Evolutionary conservation across 2,329 filamentous ascomycete species (phyloP), one percentile per base, ranked within the genome.

Genomic region (Penicillium sp.): DNA sequence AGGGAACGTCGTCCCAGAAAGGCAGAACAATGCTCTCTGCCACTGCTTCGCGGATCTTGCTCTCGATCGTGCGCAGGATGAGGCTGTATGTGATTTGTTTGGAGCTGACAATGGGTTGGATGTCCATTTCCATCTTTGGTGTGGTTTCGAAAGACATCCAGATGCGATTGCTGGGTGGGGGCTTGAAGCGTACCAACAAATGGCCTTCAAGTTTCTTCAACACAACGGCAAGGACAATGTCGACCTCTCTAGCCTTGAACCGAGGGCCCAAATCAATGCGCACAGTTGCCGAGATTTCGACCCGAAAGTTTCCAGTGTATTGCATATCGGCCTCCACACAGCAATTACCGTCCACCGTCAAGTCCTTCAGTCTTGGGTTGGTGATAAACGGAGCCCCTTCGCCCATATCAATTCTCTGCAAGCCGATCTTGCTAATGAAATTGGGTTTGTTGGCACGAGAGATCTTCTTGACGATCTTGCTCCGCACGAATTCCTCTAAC

Each of bases 111-210:
- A 99, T 93, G 4, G 94, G 94, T 72, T 97, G 92, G 43, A 97
- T 91, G n/a, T 86, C 86, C 82, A 97, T 87, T 61, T 96, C 92
- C 79, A 99, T 89, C 70, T 93, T 93, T 19, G 94, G 94, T 82
- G 92, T 90, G n/a, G 86, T 86, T 71, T 96, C 90, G 70, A 99
- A 99, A 0, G 92, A 89, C 65, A 97, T 86, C 94, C 94, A 99
- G n/a, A 96, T 75, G 41, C 94, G 86, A 73, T 99, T 99, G 74
- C 92, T 97, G 0, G 94, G 94, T 17, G 93, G 91, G 7, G 94
- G 91, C 74, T 99, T 99, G 74, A 97, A 87, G 68, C 91, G 89
- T 68, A 97, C 82, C 31, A 96, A 78, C 45, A 90, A 77, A 67
- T 96, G 93, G 0, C 94, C 94, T 67, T 96, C 90, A 1, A 97